Conservation (phyloP, 495 filamentous ascomycete genomes). For the Neurospora hispaniola region DNA sequence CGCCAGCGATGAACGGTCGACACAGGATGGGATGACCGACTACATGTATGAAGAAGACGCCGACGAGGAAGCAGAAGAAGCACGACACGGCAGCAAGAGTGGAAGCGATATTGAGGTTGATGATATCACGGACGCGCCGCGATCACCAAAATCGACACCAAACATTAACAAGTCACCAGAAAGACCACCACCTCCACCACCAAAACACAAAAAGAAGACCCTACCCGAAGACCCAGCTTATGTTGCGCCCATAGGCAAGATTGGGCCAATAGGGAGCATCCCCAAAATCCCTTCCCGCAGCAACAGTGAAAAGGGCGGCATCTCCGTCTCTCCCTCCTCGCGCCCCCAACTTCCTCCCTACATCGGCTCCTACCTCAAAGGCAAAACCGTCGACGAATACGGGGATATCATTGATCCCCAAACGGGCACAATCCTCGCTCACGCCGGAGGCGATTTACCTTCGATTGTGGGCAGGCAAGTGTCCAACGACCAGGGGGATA, state of each 20-base stretch:
- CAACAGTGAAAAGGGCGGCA: constrained; percentile 3
- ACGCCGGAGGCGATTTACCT: constrained; percentile 35
- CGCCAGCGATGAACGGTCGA: not conserved
- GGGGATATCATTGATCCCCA: constrained; percentile 62
- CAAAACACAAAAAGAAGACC: constrained; percentile 6
- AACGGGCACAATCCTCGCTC: constrained; percentile 34
- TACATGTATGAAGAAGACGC: not conserved
- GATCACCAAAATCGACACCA: not conserved
- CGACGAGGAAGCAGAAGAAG: not conserved
- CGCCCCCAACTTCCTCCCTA: constrained; percentile 17
- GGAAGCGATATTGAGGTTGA: not conserved
- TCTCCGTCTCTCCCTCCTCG: constrained; percentile 5
- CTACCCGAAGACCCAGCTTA: constrained; percentile 13
- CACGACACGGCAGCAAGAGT: not conserved
- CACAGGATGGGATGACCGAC: not conserved
- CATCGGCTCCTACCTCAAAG: constrained; percentile 50
- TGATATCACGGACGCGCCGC: not conserved
- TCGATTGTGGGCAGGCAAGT: constrained; percentile 34
- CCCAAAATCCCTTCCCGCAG: constrained; percentile 5
- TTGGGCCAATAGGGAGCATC: constrained; percentile 11
- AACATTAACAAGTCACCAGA: not conserved
- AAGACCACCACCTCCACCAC: not conserved
- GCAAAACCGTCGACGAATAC: constrained; percentile 62
- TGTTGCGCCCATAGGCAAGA: constrained; percentile 23
- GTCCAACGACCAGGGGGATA: constrained; percentile 30